Evolutionary conservation across 2,329 filamentous ascomycete genomes (phyloP), one percentile per base, ranked within the genome.

Genomic region (Colletotrichum destructivum): DNA sequence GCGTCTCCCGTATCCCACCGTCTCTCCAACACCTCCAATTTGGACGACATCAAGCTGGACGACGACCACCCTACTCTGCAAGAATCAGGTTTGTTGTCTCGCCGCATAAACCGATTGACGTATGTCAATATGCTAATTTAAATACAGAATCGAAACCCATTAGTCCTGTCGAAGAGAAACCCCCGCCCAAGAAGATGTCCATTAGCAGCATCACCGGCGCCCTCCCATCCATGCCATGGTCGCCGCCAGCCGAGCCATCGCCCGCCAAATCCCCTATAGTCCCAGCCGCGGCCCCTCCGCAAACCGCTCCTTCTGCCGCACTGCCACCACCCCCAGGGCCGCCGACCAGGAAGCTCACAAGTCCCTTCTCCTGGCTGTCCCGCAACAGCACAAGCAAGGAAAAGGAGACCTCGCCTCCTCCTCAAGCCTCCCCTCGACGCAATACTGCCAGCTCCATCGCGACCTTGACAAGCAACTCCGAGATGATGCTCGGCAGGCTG

Each of bases 351-450:
- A 97, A 96, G 81, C 88, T 97, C 66, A 95, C 94, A 11, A 94
- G 94, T 75, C 94, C 93, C n/a, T 97, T 97, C 77, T 90, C 94
- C 49, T 96, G 94, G 91, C 88, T 97, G 49, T 94, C 94, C 42
- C 87, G 94, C 75, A 92, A 88, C 79, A 89, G 90, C 13, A 86
- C 87, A 46, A 84, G 83, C 62, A 91, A 91, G 77, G 84, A 87
- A 4, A 88, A 88, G 74, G 86, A 90, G 11, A 77, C 79, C 23
- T 88, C 90, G 15, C 87, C 89, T 7, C 88, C 92, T 49, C 77
- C 77, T 59, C 77, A 76, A 71, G 75, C 68, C 78, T 87, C 72
- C 83, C 88, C 42, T 77, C 88, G 72, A 76, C 88, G 94, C 79
- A 94, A 96, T 78, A 97, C 94, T 0, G 90, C 90, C 62, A 94